Base-by-base conservation (phyloP, 768 basidiomycete genomes). In the Gymnopilus junonius region DNA sequence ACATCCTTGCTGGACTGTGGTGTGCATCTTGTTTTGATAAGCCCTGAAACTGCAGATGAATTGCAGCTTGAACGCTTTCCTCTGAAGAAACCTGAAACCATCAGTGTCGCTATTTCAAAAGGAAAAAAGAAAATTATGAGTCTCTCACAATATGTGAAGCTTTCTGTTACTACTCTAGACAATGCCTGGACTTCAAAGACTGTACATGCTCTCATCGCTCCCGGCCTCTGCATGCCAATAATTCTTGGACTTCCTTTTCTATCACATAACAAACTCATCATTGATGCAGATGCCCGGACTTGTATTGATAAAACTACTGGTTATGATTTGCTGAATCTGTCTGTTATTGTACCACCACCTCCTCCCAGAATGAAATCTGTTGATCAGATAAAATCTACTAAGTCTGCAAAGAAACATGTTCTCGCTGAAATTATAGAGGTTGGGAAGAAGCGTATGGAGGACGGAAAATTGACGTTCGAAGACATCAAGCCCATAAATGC, bases 231-330 rank as follows among this genome's bases (percentile, higher is more conserved):
- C 34, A 65, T 55, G 1, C 71, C 71, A 3, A 31, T 81, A 7
- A 58, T 81, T 0, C 67, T 81, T 0, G 77, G 78, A 0, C 53
- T 73, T 0, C 79, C 78, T 0, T 81, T 76, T 34, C 67, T 81
- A 0, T 21, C 39, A 10, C 59, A 63, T 1, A 82, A 82, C 60
- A 35, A 70, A 0, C 75, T 82, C 64, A 61, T 77, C 0, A 62
- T 73, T 27, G 75, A 82, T 50, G 70, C 75, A 23, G 51, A 45
- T 8, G 2, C n/a, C 0, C n/a, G 39, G 17, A 34, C 62, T 58
- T 59, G 63, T 11, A 63, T 71, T 23, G 63, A 68, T 55, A 66
- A 65, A 25, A 29, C 31, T 2, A 39, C 50, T 10, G 58, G 48
- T 20, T 64, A 39, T 56, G 32, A 69, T 20, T n/a, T 69, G 2